Evolutionary conservation across 169 alveolate species (phyloP).

Genomic region (Plasmodium sp.): DNA sequence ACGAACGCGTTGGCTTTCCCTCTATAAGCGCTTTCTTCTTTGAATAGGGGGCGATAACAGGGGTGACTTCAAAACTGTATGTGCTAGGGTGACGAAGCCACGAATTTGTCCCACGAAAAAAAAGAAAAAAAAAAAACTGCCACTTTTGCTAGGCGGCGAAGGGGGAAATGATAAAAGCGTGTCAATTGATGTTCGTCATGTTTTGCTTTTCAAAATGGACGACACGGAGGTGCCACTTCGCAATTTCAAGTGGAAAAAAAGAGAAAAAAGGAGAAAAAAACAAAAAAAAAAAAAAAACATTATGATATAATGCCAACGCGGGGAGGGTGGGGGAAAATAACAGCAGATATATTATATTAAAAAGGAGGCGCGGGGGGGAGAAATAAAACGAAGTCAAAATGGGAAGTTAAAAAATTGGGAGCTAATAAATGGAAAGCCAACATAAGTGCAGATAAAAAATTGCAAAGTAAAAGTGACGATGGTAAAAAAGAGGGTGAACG

Average conservation of each 20-base stretch:
- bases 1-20: background rate
- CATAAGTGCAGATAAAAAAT: background rate
- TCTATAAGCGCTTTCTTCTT: background rate
- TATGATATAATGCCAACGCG: background rate
- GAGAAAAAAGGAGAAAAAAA: background rate
- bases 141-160: background rate
- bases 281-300: no score
- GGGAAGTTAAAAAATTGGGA: background rate
- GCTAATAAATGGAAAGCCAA: background rate
- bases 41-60: background rate
- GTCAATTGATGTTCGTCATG: background rate
- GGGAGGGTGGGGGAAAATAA: background rate
- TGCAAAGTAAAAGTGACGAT: background rate
- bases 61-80: background rate
- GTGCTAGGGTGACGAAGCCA: background rate
- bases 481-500: background rate
- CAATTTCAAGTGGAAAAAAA: background rate
- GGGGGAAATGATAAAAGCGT: background rate
- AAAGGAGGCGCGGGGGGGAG: background rate
- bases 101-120: background rate
- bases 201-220: background rate
- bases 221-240: background rate
- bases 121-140: background rate
- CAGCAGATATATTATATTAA: background rate
- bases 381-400: background rate